Evolutionary conservation across 2,329 filamentous ascomycete genomes (phyloP).

Genomic region (Verticillium tricorpus): DNA sequence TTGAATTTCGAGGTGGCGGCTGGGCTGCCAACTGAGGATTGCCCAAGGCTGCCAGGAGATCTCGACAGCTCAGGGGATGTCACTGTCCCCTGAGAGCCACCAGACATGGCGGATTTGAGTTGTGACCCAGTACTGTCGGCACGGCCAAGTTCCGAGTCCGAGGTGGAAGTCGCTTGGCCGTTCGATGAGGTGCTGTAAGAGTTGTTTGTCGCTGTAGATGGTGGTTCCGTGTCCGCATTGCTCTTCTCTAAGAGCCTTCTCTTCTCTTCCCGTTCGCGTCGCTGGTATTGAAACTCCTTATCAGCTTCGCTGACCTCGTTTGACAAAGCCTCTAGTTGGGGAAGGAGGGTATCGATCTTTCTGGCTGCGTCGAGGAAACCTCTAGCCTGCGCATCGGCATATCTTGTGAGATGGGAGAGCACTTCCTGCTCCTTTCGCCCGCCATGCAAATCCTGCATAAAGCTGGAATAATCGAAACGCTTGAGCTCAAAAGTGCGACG

Average conservation of each 20-base stretch:
- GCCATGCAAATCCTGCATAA: conserved; percentile 98
- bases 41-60: conserved; percentile 51
- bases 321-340: conserved; percentile 83
- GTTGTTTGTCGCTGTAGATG: conserved; percentile 28
- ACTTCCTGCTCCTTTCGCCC: conserved; percentile 98
- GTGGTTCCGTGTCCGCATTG: conserved; percentile 59
- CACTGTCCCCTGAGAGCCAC: conserved; percentile 4
- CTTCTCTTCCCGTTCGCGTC: conserved; percentile 95
- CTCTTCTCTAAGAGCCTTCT: conserved; percentile 84
- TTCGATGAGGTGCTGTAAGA: conserved; percentile 30
- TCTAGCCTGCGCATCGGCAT: conserved; percentile 83
- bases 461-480: conserved; percentile 97
- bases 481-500: conserved; percentile 93
- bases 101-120: conserved; percentile 37
- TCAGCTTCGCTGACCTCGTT: conserved; percentile 88
- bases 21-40: conserved; percentile 44
- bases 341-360: conserved; percentile 80
- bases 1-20: conserved; percentile 66
- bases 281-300: conserved; percentile 93
- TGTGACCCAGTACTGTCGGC: conserved; percentile 72
- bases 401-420: conserved; percentile 88
- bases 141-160: conserved; percentile 66
- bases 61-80: conserved; percentile 43
- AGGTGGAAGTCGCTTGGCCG: conserved; percentile 42
- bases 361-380: conserved; percentile 79